These are phyloP conservation scores for Sporisorium iseilematis-ciliati DNA, from an alignment of 1,284 basidiomycete genomes.

Conservation along the genomic window DNA sequence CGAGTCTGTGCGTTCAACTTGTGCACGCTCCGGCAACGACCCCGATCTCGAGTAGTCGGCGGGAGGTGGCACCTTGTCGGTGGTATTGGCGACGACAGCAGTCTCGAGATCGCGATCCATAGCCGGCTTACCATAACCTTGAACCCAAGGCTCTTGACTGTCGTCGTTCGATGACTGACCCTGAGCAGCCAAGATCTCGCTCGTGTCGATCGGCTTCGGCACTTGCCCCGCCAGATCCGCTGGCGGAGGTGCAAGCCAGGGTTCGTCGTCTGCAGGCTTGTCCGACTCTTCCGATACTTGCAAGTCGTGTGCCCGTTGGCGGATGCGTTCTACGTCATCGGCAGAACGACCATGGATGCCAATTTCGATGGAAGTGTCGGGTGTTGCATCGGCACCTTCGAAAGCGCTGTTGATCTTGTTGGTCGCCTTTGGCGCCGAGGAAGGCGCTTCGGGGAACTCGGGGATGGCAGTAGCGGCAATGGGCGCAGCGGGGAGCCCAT, in stretches of 20 bases:
- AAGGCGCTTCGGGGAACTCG: constrained; percentile 51
- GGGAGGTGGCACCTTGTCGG: constrained; percentile 12
- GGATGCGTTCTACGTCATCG: constrained; percentile 45
- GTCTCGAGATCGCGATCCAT: constrained; percentile 32
- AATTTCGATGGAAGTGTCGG: constrained; percentile 56
- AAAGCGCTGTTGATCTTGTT: constrained; percentile 25
- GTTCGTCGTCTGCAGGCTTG: constrained; percentile 17
- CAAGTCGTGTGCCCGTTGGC: constrained; percentile 38
- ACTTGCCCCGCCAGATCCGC: constrained; percentile 34
- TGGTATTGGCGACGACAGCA: constrained; percentile 1
- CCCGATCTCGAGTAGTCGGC: constrained; percentile 33
- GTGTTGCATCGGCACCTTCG: constrained; percentile 23
- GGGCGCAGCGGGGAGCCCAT: constrained; percentile 17
- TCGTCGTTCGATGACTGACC: constrained; percentile 14
- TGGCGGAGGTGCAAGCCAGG: constrained; percentile 37
- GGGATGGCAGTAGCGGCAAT: constrained; percentile 27
- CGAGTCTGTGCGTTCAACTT: constrained; percentile 51
- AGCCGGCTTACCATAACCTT: constrained; percentile 36
- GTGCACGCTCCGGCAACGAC: constrained; percentile 42
- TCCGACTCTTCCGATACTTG: constrained; percentile 29
- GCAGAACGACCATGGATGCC: constrained; percentile 53
- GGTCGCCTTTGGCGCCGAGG: constrained; percentile 30
- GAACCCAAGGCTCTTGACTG: constrained; percentile 40
- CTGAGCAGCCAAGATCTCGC: constrained; percentile 33
- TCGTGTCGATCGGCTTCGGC: constrained; percentile 41